Base-by-base conservation (phyloP, 805 yeast species). In the Wickerhamiella shivajii region DNA sequence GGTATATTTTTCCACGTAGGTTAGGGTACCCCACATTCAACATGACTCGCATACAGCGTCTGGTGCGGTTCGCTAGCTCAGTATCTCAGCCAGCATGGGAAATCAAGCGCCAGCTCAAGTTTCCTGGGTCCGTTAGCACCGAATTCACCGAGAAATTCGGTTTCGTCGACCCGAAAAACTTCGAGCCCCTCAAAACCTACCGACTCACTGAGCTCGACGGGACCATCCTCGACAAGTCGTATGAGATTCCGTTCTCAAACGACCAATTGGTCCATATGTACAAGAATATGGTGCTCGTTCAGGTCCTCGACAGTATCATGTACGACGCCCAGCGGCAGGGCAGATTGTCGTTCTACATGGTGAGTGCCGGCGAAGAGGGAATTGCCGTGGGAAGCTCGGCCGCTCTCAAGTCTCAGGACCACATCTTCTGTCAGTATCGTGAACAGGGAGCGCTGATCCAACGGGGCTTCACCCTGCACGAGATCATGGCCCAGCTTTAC, bases 241-340 rank as follows among this genome's bases (percentile, higher is more conserved):
- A 46, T 31, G 29, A 43, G 18, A 38, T 48, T 18, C 43, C 49
- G 1, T 36, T 53, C 24, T 20, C 45, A 6, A 31, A 42, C 19
- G 45, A 47, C 5, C 34, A 49, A 25, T 37, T 49, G 7, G 16
- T 45, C 24, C 44, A 48, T 33, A 45, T 53, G 52, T 53, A 53
- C 39, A 41, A 32, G 23, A 52, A 52, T 18, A 53, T 53, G 58
- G 39, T 52, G 24, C 47, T 53, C 8, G 39, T 53, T 16, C 38
- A 44, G 28, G 47, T 51, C 23, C 39, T 53, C 45, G 58, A 53
- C 29, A 34, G 46, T 16, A 53, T 53, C 34, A 46, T 53, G 52
- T 53, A 44, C 30, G 58, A 53, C 23, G 56, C 58, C 11, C 58
- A 53, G 37, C 43, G 58, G 18, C 58, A 53, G 34, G 58, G 58